Conservation (phyloP, 805 yeast genomes). For the Saturnispora besseyi region DNA sequence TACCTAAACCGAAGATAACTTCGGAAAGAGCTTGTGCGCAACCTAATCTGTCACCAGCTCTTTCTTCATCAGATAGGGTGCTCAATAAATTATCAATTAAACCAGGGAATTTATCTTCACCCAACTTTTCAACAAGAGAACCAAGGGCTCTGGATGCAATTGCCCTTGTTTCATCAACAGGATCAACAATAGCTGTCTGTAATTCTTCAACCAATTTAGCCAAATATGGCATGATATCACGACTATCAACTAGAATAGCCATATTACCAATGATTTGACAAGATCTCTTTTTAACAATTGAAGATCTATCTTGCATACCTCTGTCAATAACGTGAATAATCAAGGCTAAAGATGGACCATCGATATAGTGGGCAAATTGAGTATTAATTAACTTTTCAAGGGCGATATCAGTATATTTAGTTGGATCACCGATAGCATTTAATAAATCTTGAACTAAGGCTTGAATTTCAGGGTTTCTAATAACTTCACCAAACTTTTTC, state of each 20-base stretch:
- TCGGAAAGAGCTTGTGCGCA: slow-evolving; percentile 96
- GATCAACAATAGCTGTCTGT: slow-evolving; percentile 95
- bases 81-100: slow-evolving; percentile 72
- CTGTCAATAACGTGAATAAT: slow-evolving; percentile 91
- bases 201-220: slow-evolving; percentile 69
- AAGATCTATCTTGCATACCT: slow-evolving; percentile 94
- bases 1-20: slow-evolving; percentile 86
- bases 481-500: slow-evolving; percentile 92
- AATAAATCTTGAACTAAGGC: slow-evolving; percentile 78
- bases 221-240: slow-evolving; percentile 79
- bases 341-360: slow-evolving; percentile 93
- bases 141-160: slow-evolving; percentile 97
- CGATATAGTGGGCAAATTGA: slow-evolving; percentile 94
- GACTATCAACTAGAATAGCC: slow-evolving; percentile 89
- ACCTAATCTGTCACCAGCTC: slow-evolving; percentile 88
- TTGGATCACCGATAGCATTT: slow-evolving; percentile 93
- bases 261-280: slow-evolving; percentile 98
- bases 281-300: slow-evolving; percentile 82
- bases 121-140: slow-evolving; percentile 88
- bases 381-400: slow-evolving; percentile 79
- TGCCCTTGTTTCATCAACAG: slow-evolving; percentile 94
- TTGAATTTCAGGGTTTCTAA: slow-evolving; percentile 94
- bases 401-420: slow-evolving; percentile 80
- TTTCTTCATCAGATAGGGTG: slow-evolving; percentile 66
- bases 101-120: slow-evolving; percentile 92